phyloP scores from a whole-genome alignment of 495 filamentous ascomycete genomes.

The Neurospora sp. region DNA sequence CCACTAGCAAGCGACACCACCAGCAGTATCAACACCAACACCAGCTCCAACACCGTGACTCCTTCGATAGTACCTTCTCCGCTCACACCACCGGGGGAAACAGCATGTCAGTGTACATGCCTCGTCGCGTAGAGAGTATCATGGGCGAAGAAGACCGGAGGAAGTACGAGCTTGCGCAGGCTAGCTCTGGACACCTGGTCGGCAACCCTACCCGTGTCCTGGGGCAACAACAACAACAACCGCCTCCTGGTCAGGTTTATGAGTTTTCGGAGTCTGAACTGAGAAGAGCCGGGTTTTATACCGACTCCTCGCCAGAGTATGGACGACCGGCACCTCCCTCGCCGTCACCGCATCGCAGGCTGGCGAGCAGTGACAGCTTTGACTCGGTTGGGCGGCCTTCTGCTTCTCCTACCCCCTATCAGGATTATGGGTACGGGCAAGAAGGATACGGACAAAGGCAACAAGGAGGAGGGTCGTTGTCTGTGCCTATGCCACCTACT shows the following conservation, averaged over 20 bases:
- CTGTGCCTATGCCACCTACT: not conserved
- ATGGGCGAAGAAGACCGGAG: slow-evolving; percentile 68
- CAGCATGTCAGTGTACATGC: slow-evolving; percentile 58
- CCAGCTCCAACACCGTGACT: slow-evolving; percentile 50
- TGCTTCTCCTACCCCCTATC: not conserved
- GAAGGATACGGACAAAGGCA: not conserved
- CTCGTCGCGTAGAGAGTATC: slow-evolving; percentile 70
- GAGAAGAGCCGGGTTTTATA: slow-evolving; percentile 31
- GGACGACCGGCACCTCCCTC: slow-evolving; percentile 6
- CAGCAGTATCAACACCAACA: slow-evolving; percentile 4
- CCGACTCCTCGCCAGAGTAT: slow-evolving; percentile 18
- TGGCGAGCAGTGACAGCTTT: slow-evolving; percentile 24
- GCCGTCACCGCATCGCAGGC: slow-evolving; percentile 9
- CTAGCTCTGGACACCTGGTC: slow-evolving; percentile 38
- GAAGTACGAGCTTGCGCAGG: slow-evolving; percentile 60
- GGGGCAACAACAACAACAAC: slow-evolving; percentile 38
- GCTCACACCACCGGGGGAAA: slow-evolving; percentile 34
- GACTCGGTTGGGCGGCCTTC: slow-evolving; percentile 1
- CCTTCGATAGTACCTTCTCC: slow-evolving; percentile 63
- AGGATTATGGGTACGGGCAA: slow-evolving; percentile 2
- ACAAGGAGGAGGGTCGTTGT: not conserved
- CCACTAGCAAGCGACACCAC: not conserved
- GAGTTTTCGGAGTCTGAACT: slow-evolving; percentile 44
- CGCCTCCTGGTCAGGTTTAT: slow-evolving; percentile 40
- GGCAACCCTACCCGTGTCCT: slow-evolving; percentile 18